Conservation (phyloP, 495 filamentous ascomycete genomes). For the Amniculicola lignicola region DNA sequence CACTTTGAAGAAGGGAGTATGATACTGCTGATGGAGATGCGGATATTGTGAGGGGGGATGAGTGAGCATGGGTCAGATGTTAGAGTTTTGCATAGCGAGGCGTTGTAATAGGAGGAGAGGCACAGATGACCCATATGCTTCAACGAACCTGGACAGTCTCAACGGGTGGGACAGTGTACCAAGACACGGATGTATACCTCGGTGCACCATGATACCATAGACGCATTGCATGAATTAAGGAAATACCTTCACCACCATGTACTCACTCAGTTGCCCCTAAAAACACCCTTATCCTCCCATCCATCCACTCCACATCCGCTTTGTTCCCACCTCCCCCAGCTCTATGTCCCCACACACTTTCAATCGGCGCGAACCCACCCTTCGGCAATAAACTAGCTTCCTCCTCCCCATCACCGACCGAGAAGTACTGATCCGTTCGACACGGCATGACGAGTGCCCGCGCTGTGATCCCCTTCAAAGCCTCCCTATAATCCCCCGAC, state of each 20-base stretch:
- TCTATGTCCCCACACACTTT: conserved; percentile 50
- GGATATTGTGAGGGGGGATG: neutral
- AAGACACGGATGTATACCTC: too few relatives aligned
- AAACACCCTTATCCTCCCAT: neutral
- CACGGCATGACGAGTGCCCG: conserved; percentile 47
- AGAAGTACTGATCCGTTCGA: conserved; percentile 50
- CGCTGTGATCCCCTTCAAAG: conserved; percentile 43
- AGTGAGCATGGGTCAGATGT: neutral
- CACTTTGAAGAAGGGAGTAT: too few relatives aligned
- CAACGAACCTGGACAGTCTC: neutral
- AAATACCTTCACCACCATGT: too few relatives aligned
- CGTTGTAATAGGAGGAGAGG: neutral
- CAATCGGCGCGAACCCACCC: conserved; percentile 43
- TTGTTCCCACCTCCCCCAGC: conserved; percentile 45
- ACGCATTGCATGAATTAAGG: too few relatives aligned
- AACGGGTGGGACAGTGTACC: too few relatives aligned
- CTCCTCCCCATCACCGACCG: conserved; percentile 43
- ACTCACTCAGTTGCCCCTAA: too few relatives aligned
- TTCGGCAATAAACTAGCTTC: conserved; percentile 3
- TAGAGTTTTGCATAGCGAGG: conserved; percentile 19
- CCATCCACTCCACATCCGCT: conserved; percentile 41
- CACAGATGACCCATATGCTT: neutral
- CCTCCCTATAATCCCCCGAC: neutral
- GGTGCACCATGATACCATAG: too few relatives aligned
- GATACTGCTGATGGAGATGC: neutral